Evolutionary conservation across 352 stramenopile genomes (phyloP), one percentile per base, ranked within the genome.

Genomic region (Globisporangium echinulatum): DNA sequence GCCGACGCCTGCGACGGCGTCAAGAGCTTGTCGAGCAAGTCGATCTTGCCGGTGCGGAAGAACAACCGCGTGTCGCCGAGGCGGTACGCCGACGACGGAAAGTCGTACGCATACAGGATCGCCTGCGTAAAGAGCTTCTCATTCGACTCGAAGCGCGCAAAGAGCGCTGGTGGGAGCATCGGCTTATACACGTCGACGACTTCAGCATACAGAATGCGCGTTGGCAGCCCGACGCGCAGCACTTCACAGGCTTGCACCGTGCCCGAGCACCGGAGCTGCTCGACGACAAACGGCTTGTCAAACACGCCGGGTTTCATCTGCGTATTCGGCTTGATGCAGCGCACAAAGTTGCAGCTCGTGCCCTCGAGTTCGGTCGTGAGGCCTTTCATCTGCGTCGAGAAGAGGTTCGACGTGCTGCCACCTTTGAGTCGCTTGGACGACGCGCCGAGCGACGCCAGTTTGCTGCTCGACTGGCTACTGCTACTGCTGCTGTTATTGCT

Each of bases 291-390:
- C 36, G 69, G 72, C 37, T 82, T 82, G 59, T 86, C 85, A 51
- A 89, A 95, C 13, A 86, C 48, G 15, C 93, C 86, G 1, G 87
- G 68, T 57, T 94, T 86, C 81, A 98, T 98, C 46, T 87, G 71
- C n/a, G 82, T 96, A 76, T 98, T 98, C 0, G 94, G 94, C 71
- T 98, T 98, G 70, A 98, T 97, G 73, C 92, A 98, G 49, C 92
- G 87, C 64, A 98, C 88, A 66, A 98, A 98, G 61, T 96, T 96
- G 56, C 91, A 95, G 56, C 85, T 87, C 36, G 92, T 98, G 14
- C 80, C 79, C 49, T 88, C 72, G 1, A 97, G 65, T 53, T 94
- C 84, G 0, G 78, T 82, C 7, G 87, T 92, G 5, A 97, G 74
- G 0, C 79, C 85, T 54, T 85, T 82, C 71, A 97, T 88, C 61